Evolutionary conservation across 2,329 filamentous ascomycete species (phyloP).

Genomic region (Aspergillus proliferans): DNA sequence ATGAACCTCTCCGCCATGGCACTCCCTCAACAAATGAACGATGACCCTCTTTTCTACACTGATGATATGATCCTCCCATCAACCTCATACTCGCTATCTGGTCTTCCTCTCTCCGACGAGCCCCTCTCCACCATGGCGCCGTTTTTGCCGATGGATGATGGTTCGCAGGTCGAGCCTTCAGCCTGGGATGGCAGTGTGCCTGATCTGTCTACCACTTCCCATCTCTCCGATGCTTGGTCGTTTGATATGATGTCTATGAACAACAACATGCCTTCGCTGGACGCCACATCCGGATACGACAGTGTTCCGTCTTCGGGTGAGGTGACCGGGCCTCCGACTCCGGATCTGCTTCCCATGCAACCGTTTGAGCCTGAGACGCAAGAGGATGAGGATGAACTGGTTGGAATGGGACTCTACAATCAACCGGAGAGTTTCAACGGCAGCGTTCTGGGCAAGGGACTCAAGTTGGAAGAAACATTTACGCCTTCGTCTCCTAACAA

Average conservation of each 20-base stretch:
- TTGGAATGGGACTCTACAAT: slow-evolving; percentile 80
- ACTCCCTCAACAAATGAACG: slow-evolving; percentile 13
- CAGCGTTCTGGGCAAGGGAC: slow-evolving; percentile 60
- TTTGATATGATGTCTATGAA: slow-evolving; percentile 29
- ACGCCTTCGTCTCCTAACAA: slow-evolving; percentile 58
- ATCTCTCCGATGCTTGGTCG: slow-evolving; percentile 25
- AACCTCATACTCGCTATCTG: slow-evolving; percentile 14
- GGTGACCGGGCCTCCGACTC: slow-evolving; percentile 31
- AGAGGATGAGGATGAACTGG: slow-evolving; percentile 61
- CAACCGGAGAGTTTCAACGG: slow-evolving; percentile 56
- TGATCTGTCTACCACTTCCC: slow-evolving; percentile 15
- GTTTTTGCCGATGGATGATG: slow-evolving; percentile 15
- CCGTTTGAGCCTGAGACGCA: slow-evolving; percentile 47
- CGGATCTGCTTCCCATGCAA: slow-evolving; percentile 34
- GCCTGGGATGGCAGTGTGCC: slow-evolving; percentile 18
- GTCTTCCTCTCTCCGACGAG: slow-evolving; percentile 15
- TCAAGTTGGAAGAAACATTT: slow-evolving; percentile 74
- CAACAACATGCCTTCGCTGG: slow-evolving; percentile 25
- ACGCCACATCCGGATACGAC: slow-evolving; percentile 26
- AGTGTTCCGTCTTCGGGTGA: slow-evolving; percentile 31
- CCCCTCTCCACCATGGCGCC: slow-evolving; percentile 14
- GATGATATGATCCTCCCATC: neutral
- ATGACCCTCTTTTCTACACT: slow-evolving; percentile 8
- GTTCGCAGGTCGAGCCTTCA: slow-evolving; percentile 21
- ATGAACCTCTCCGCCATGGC: slow-evolving; percentile 15